These are phyloP conservation scores for Suillus alpinus DNA, from an alignment of 768 basidiomycete species.

Conservation along the genomic window DNA sequence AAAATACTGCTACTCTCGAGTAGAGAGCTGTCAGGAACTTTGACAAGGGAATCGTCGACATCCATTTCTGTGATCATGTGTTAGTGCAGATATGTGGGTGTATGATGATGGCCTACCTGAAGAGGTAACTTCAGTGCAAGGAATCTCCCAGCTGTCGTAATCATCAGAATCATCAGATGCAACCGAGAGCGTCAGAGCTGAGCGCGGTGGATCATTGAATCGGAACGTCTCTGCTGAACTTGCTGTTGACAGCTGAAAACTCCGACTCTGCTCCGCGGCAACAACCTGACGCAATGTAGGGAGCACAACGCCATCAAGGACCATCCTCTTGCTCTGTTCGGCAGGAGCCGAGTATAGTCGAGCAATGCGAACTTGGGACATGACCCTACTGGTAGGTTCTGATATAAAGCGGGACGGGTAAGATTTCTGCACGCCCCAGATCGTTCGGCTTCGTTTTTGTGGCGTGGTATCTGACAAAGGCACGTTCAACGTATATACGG, in stretches of 20 bases:
- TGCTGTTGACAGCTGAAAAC: not conserved
- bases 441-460: constrained; percentile 22
- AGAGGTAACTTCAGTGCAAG: constrained; percentile 10
- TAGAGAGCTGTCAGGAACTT: constrained; percentile 10
- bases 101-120: constrained; percentile 18
- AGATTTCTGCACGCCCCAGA: constrained; percentile 10
- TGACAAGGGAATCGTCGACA: constrained; percentile 20
- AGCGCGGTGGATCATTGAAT: not conserved
- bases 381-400: constrained; percentile 26
- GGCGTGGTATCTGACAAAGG: constrained; percentile 13
- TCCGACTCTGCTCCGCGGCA: constrained; percentile 12
- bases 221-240: not conserved
- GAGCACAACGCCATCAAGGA: constrained; percentile 32
- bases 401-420: constrained; percentile 21
- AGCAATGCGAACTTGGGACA: constrained; percentile 16
- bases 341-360: constrained; percentile 24
- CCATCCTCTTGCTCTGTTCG: constrained; percentile 11
- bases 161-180: constrained; percentile 22
- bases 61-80: constrained; percentile 15
- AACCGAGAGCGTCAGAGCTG: constrained; percentile 1
- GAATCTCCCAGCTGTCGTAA: constrained; percentile 32
- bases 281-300: constrained; percentile 20
- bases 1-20: not conserved
- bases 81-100: not conserved
- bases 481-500: not conserved